Evolutionary conservation across 2,329 filamentous ascomycete genomes (phyloP).

Genomic region (Pyrenochaeta sp.): DNA sequence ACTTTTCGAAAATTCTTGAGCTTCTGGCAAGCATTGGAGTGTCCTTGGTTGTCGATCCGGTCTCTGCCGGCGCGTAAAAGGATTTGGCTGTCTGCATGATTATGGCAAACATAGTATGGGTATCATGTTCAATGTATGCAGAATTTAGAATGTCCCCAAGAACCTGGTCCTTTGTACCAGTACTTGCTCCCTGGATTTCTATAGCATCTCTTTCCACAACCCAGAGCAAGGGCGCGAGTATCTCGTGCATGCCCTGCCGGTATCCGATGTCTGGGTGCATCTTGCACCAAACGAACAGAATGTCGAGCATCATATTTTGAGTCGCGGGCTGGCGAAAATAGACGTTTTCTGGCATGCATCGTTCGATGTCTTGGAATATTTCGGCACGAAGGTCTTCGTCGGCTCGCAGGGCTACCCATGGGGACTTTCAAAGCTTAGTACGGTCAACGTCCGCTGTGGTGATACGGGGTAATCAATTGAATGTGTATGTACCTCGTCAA

Average conservation of each 20-base stretch:
- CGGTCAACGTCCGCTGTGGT: conserved; percentile 49
- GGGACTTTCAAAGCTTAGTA: conserved; percentile 72
- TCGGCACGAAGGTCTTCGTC: conserved; percentile 87
- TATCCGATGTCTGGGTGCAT: conserved; percentile 87
- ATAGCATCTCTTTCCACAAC: conserved; percentile 84
- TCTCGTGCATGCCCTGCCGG: conserved; percentile 98
- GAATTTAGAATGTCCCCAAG: conserved; percentile 68
- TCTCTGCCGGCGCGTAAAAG: conserved; percentile 78
- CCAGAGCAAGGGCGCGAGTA: conserved; percentile 88
- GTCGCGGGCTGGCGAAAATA: conserved; percentile 84
- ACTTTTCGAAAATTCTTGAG: conserved; percentile 83
- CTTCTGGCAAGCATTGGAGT: conserved; percentile 86
- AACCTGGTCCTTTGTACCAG: conserved; percentile 30
- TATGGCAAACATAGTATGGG: conserved; percentile 82
- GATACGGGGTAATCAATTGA: conserved; percentile 21
- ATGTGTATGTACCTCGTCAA: conserved; percentile 64
- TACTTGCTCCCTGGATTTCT: conserved; percentile 49
- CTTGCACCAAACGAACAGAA: conserved; percentile 95
- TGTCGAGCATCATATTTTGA: conserved; percentile 83
- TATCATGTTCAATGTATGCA: conserved; percentile 84
- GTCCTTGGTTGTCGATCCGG: conserved; percentile 43
- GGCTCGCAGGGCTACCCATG: conserved; percentile 84
- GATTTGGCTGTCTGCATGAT: conserved; percentile 87
- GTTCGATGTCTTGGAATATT: conserved; percentile 92
- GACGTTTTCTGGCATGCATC: conserved; percentile 86